Evolutionary conservation across 2,329 filamentous ascomycete species (phyloP).

Genomic region (Penicillium glabrum): DNA sequence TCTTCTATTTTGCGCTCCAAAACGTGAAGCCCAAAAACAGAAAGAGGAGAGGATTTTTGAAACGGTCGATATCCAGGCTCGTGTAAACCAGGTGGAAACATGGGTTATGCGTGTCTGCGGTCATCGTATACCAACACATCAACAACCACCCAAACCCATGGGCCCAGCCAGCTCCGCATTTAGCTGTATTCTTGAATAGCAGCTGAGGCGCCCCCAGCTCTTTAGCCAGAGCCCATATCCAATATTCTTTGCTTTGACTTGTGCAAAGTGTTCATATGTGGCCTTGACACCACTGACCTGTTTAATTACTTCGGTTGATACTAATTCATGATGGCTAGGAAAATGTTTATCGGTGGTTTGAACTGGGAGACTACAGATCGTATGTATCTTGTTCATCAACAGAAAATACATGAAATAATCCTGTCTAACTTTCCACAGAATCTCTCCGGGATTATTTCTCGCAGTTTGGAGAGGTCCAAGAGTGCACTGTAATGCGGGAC

Average conservation of each 20-base stretch:
- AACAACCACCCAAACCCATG: not conserved
- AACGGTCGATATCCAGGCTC: constrained; percentile 8
- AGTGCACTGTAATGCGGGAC: constrained; percentile 99
- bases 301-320: constrained; percentile 12
- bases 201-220: constrained; percentile 18
- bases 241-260: not conserved
- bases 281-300: not conserved
- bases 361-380: constrained; percentile 99
- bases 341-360: constrained; percentile 99
- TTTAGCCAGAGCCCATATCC: constrained; percentile 10
- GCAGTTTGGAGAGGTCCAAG: constrained; percentile 93
- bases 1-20: constrained; percentile 22
- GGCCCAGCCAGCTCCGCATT: constrained; percentile 6
- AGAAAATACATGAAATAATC: constrained; percentile 1
- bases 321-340: constrained; percentile 60
- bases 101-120: constrained; percentile 7
- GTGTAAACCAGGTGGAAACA: constrained; percentile 21
- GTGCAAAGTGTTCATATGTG: not conserved
- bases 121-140: not conserved
- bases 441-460: constrained; percentile 96
- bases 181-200: constrained; percentile 24
- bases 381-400: constrained; percentile 53
- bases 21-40: not conserved
- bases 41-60: not conserved
- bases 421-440: constrained; percentile 58